Base-by-base conservation (phyloP, 768 basidiomycete genomes). In the Pulveroboletus sp. region DNA sequence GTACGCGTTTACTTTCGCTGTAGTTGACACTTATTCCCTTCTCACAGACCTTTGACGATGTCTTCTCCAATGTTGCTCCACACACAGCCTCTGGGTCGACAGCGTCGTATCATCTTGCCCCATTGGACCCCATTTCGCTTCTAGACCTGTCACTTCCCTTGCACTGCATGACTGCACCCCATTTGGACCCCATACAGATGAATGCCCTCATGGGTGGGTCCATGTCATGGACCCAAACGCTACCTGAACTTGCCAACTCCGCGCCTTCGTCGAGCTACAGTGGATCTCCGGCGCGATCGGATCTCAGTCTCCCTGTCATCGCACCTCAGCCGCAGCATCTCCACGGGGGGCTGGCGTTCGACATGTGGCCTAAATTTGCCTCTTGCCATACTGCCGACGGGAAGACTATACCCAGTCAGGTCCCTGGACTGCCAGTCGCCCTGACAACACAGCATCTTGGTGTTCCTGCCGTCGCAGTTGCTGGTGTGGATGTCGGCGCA, bases 221-320 rank as follows among this genome's bases (percentile, higher is more conserved):
- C 1, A 2, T 42, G 0, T 47, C 58, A 9, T 62, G 61, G 61
- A 17, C 41, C 6, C 40, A 31, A 10, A 24, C 57, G 49, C 47
- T 54, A 59, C 10, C 47, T 18, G 56, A 55, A 27, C 53, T 61
- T 6, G 6, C 59, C 2, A 46, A 58, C 30, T 72, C 74, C 1
- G 60, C 66, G 7, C 64, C 75, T 0, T 75, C 76, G 0, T 73
- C 76, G 2, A 62, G 67, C 6, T 77, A 76, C 57, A 71, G 73
- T 0, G 72, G 73, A 1, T 77, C 76, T 0, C 73, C 75, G 0
- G 60, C 68, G 0, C 67, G 53, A 0, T 63, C 69, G 3, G 68
- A 71, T 13, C 57, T 56, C 41, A 44, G 56, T 13, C 53, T 69
- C 0, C 67, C 67, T 0, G 26, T 70, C 17, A 21, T 57, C 15